Conservation (phyloP, 106 monocot genomes). For the Phalaenopsis aphrodite region DNA sequence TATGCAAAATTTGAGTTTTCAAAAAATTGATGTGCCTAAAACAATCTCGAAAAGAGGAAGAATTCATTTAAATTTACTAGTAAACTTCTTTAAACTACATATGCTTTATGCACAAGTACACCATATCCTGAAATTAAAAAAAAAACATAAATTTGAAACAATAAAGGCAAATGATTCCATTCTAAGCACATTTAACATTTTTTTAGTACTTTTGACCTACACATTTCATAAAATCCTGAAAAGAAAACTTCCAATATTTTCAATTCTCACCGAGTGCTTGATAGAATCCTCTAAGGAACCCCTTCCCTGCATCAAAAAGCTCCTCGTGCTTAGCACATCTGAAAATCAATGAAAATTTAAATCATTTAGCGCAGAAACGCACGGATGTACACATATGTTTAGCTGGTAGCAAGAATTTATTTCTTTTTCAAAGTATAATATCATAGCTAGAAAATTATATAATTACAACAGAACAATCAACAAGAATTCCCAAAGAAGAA, state of each 20-base stretch:
- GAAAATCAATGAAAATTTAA: not conserved
- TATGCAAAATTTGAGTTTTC: not conserved
- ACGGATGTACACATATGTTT: not conserved
- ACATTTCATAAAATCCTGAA: not conserved
- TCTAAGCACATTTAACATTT: not conserved
- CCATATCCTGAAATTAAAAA: not conserved
- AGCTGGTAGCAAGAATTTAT: too few species aligned
- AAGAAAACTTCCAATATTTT: not conserved
- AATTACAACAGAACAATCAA: too few species aligned
- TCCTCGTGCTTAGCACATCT: constrained; percentile 4
- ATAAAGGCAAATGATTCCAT: not conserved
- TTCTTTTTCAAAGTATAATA: too few species aligned
- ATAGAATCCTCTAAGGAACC: constrained; percentile 5
- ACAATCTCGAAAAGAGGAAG: not conserved
- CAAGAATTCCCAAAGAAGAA: too few species aligned
- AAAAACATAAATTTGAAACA: not conserved
- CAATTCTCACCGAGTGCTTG: not conserved
- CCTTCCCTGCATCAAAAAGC: not conserved
- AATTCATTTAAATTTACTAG: not conserved
- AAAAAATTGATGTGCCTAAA: not conserved
- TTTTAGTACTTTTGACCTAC: not conserved
- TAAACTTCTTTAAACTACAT: not conserved
- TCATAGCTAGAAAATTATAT: too few species aligned
- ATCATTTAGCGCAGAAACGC: not conserved
- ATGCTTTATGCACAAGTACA: not conserved